Evolutionary conservation across 164 flowering plant genomes (phyloP), one percentile per base, ranked within the genome.

Genomic region (Kingdonia uniflora): DNA sequence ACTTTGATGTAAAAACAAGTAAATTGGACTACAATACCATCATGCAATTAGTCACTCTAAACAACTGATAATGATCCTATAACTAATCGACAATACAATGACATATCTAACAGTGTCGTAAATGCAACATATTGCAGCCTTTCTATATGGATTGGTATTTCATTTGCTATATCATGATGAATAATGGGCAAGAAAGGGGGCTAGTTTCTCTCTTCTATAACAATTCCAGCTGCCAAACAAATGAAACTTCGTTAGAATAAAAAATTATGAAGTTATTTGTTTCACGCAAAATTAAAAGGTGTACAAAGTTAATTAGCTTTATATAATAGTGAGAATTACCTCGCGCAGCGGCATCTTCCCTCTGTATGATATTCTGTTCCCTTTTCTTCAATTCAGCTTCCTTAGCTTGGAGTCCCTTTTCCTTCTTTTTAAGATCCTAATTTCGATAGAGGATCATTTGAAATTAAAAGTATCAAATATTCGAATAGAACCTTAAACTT

Each of bases 141-240:
- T 54, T 88, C 95, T 22, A 85, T 74, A 74, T 85, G 85, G 52
- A 82, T 71, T 59, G 96, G 96, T 69, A 85, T 85, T 56, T 88
- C 96, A 62, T 81, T 85, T 43, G 80, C 91, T 70, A 88, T 85
- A 66, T 88, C 96, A 65, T 88, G 96, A 66, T 88, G 96, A 55
- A 88, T 88, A 39, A 88, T 68, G 26, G 96, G 96, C 54, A 82
- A 78, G 65, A 88, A 85, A 14, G 96, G 81, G 19, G 96, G 96
- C 96, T 95, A 88, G 49, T 88, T 88, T 70, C 80, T 88, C 72
- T 73, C 81, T 60, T 87, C 94, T 15, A 84, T 63, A 39, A 78
- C 83, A 73, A 87, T 75, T 55, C 96, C 96, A 79, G 87, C 96
- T 87, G 87, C n/a, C n/a, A n/a, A n/a, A n/a, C n/a, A n/a, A n/a